Base-by-base conservation (phyloP, 1,139 yeast species). In the Geotrichum armillariae region DNA sequence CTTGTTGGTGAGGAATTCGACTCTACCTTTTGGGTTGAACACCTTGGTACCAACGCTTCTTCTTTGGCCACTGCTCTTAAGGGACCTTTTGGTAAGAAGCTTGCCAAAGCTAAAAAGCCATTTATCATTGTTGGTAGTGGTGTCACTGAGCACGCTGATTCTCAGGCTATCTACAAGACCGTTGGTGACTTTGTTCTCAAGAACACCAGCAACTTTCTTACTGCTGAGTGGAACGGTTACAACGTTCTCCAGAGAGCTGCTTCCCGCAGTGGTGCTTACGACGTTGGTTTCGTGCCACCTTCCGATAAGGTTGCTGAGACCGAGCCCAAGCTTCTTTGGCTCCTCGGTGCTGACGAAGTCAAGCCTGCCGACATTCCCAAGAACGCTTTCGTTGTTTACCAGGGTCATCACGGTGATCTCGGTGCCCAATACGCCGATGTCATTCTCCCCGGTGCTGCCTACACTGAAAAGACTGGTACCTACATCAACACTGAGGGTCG, bases 401-500 rank as follows among this genome's bases (percentile, higher is more conserved):
- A 88, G 72, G 96, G 96, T 51, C 96, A 88, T 69, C 95, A 88
- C 70, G 96, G 96, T 73, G 96, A 88, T 61, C 69, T 79, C 35
- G 96, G 96, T 61, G 96, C 96, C 29, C 84, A 93, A 17, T 79
- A 81, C 61, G 96, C 96, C 43, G 95, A 88, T 66, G 95, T 88
- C 40, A 79, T 88, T 54, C 78, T 88, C 60, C 96, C 96, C 51
- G 93, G 93, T 49, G 78, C 93, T 35, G 95, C 96, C 40, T 88
- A 85, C 77, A 88, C 96, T 39, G 96, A 88, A 69, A 88, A 88
- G 73, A 73, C 84, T 31, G 93, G 86, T 55, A 88, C 95, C n/a
- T 88, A 80, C 68, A 91, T 88, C 56, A 88, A 88, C 72, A 87
- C 95, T 42, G 96, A 88, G 72, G 96, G 96, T 60, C 83, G 96